A percentile compares a stretch with the other conserved stretches of the same genome.
These are phyloP conservation scores for Phytophthora quininea DNA, from an alignment of 352 stramenopile genomes.

Conservation along the genomic window DNA sequence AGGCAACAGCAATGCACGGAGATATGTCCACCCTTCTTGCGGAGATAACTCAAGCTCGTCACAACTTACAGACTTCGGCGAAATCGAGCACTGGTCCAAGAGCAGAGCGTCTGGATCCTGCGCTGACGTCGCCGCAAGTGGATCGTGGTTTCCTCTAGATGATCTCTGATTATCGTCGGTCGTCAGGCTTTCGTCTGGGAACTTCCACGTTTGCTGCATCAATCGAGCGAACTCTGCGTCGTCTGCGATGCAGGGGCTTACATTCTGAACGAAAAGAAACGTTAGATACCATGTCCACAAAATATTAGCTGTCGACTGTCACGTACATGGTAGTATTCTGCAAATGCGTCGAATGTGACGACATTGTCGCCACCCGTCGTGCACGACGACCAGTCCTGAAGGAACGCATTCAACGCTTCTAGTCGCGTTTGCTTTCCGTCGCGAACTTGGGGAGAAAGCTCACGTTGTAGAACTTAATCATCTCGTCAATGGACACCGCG, in stretches of 20 bases:
- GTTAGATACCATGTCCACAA: too few species aligned
- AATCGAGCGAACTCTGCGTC: conserved; percentile 88
- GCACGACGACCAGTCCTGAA: conserved; percentile 68
- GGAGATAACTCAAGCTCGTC: neutral
- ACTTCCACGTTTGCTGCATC: conserved; percentile 74
- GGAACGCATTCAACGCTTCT: conserved; percentile 67
- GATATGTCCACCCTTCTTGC: conserved; percentile 28
- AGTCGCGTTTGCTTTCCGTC: conserved; percentile 59
- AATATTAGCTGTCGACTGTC: neutral
- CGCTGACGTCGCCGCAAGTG: neutral
- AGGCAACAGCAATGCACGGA: conserved; percentile 28
- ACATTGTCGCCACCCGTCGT: conserved; percentile 32
- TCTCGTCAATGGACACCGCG: conserved; percentile 54
- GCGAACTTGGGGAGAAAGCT: conserved; percentile 75
- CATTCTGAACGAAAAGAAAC: conserved; percentile 46
- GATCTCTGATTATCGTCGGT: neutral
- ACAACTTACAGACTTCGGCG: too few species aligned
- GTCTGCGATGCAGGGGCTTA: conserved; percentile 73
- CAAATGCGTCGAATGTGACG: conserved; percentile 69
- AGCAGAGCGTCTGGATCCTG: neutral
- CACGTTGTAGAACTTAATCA: conserved; percentile 77
- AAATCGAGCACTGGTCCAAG: neutral
- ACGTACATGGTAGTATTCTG: conserved; percentile 82
- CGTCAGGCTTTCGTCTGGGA: conserved; percentile 29
- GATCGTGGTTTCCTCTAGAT: neutral